phyloP scores from a whole-genome alignment of 2,329 filamentous ascomycete species.

The Pezicula carpinea region DNA sequence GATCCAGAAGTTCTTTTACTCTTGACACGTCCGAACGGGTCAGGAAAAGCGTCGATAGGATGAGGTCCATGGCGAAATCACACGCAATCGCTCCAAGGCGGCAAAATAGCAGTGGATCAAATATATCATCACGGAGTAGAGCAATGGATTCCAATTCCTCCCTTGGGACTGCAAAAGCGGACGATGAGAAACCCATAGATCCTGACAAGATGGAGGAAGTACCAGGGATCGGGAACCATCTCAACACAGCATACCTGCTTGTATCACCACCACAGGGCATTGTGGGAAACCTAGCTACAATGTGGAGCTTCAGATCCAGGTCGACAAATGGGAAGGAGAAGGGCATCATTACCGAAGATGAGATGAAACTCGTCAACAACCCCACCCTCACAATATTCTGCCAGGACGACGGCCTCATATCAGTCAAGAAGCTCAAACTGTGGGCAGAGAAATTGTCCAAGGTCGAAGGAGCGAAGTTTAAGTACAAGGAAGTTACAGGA shows the following conservation, averaged over 20 bases:
- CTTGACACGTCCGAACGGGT: slow-evolving; percentile 30
- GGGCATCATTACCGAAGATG: slow-evolving; percentile 28
- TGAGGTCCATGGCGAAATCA: slow-evolving; percentile 27
- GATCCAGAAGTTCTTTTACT: slow-evolving; percentile 19
- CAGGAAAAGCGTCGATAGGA: slow-evolving; percentile 34
- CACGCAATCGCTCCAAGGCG: slow-evolving; percentile 23
- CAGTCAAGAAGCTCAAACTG: slow-evolving; percentile 54
- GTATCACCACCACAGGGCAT: slow-evolving; percentile 63
- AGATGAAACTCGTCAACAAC: slow-evolving; percentile 52
- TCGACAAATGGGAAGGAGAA: slow-evolving; percentile 13
- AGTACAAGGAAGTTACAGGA: slow-evolving; percentile 34
- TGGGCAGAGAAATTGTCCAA: slow-evolving; percentile 56
- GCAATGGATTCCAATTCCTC: slow-evolving; percentile 19
- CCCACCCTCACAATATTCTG: slow-evolving; percentile 71
- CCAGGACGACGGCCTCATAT: slow-evolving; percentile 68
- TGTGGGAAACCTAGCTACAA: slow-evolving; percentile 56
- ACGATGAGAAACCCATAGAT: background rate
- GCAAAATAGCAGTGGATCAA: slow-evolving; percentile 19
- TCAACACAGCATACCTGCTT: slow-evolving; percentile 53
- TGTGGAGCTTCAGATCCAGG: slow-evolving; percentile 29
- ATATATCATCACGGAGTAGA: slow-evolving; percentile 22
- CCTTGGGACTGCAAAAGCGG: slow-evolving; percentile 2
- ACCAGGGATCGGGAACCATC: slow-evolving; percentile 15
- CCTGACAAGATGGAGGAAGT: slow-evolving; percentile 6
- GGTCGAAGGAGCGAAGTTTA: slow-evolving; percentile 13